Base-by-base conservation (phyloP, 139 green algal species). In the Closterium sp. region DNA sequence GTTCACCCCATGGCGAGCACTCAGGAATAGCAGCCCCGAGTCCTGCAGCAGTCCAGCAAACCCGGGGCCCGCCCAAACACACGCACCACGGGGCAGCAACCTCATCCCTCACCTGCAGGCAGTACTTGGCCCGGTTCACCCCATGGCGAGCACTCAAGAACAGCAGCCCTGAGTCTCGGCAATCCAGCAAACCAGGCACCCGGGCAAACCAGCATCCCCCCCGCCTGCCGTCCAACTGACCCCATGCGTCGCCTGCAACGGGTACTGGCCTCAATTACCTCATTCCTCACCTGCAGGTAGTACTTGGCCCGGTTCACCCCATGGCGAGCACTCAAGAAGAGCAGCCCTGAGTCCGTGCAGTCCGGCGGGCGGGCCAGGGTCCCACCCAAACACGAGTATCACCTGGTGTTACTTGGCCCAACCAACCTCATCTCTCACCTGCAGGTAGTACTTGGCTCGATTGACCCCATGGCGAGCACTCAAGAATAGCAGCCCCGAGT, bases 311-410 rank as follows among this genome's bases (percentile, higher is more conserved):
- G 55, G 16, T 76, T 76, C 55, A 76, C 55, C 10, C 55, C 55
- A 76, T 76, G 55, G 16, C 55, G 23, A 16, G 55, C 28, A 30
- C 33, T 88, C 30, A 33, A 38, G 30, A 88, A 88, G n/a, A 88
- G 36, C 25, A 85, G 88, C 88, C 35, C 33, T 7, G 88, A 88
- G 6, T 91, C 88, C 81, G 19, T 86, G n/a, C 16, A 28, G 9
- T 89, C 88, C 32, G 88, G 85, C 55, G n/a, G n/a, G n/a, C n/a
- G 64, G 34, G 0, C 35, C 34, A 31, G 92, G 92, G 38, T 91
- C 89, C 30, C 33, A 32, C n/a, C 92, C 92, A 93, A 91, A 94
- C 10, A 94, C 55, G 0, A 86, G 32, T 16, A 94, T 30, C 32
- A 92, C 84, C 36, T 55, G 4, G 36, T 12, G 4, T 55, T 6